phyloP scores from a whole-genome alignment of 2,329 filamentous ascomycete genomes.

The Orbilia ellipsospora region DNA sequence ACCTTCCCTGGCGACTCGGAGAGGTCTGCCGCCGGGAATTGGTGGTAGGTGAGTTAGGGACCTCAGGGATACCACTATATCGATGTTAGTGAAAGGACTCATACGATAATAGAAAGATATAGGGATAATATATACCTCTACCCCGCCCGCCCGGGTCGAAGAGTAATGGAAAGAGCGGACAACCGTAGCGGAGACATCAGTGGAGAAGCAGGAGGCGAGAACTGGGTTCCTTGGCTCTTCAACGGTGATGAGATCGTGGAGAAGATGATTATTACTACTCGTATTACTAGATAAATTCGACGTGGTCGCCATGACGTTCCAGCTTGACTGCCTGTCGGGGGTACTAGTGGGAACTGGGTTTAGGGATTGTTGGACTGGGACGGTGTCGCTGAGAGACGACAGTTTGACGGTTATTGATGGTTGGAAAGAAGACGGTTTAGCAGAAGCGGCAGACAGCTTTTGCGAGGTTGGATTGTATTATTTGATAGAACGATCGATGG shows the following conservation, averaged over 20 bases:
- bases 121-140: slow-evolving; percentile 63
- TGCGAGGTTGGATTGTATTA: background rate
- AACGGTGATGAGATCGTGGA: slow-evolving; percentile 69
- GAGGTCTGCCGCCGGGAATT: slow-evolving; percentile 63
- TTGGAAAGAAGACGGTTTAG: background rate
- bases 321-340: slow-evolving; percentile 52
- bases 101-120: slow-evolving; percentile 25
- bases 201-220: slow-evolving; percentile 90
- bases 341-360: slow-evolving; percentile 53
- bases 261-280: slow-evolving; percentile 73
- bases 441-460: slow-evolving; percentile 10
- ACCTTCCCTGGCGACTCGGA: slow-evolving; percentile 74
- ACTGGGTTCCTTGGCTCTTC: slow-evolving; percentile 72
- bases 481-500: slow-evolving; percentile 2
- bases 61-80: slow-evolving; percentile 77
- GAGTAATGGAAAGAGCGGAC: slow-evolving; percentile 92
- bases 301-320: slow-evolving; percentile 64
- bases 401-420: background rate
- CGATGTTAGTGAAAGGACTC: slow-evolving; percentile 62
- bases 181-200: slow-evolving; percentile 74
- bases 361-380: slow-evolving; percentile 34
- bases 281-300: slow-evolving; percentile 75
- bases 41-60: slow-evolving; percentile 63
- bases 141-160: slow-evolving; percentile 84
- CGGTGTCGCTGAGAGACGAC: slow-evolving; percentile 45